A percentile compares a stretch with the other conserved stretches of the same genome.
These are phyloP conservation scores for Salvia sclarea DNA, from an alignment of 305 asterid species.

Conservation along the genomic window DNA sequence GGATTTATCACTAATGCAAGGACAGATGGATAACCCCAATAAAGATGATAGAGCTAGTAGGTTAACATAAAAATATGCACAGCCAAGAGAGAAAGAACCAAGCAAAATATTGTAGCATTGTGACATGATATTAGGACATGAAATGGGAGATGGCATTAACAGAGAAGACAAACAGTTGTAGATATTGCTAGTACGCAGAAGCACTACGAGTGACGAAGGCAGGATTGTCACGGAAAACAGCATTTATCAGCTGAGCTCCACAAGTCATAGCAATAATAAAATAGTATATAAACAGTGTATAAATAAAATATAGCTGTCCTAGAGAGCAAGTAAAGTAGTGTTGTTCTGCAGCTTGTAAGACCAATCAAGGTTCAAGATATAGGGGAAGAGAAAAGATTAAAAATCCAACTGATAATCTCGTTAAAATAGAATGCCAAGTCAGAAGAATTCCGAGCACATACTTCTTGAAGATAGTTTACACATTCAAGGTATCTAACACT, in stretches of 20 bases:
- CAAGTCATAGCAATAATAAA: conserved; percentile 8
- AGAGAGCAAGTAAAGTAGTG: conserved; percentile 5
- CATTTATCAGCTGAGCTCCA: conserved; percentile 27
- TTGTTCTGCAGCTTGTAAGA: conserved; percentile 15
- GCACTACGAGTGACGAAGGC: not conserved
- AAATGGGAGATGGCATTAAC: conserved; percentile 7
- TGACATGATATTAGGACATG: conserved; percentile 6
- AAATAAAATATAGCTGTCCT: conserved; percentile 11
- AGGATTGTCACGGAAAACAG: conserved; percentile 16
- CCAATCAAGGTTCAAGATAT: not conserved
- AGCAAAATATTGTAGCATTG: conserved; percentile 7
- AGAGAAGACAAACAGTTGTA: conserved; percentile 24
- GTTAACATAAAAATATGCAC: conserved; percentile 13
- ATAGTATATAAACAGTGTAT: conserved; percentile 5
- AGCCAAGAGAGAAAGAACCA: conserved; percentile 24
- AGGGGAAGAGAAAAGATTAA: not conserved
- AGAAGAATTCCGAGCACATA: conserved; percentile 42
- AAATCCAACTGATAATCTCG: not conserved
- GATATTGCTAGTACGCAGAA: not conserved
- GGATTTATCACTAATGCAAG: conserved; percentile 17
- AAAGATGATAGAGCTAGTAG: conserved; percentile 26
- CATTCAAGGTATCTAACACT: conserved; percentile 88
- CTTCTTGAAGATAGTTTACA: conserved; percentile 84
- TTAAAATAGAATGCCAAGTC: conserved; percentile 23
- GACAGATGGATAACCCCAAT: conserved; percentile 23